Evolutionary conservation across 306 rosid genomes (phyloP).

Genomic region (Boehmeria nivea): DNA sequence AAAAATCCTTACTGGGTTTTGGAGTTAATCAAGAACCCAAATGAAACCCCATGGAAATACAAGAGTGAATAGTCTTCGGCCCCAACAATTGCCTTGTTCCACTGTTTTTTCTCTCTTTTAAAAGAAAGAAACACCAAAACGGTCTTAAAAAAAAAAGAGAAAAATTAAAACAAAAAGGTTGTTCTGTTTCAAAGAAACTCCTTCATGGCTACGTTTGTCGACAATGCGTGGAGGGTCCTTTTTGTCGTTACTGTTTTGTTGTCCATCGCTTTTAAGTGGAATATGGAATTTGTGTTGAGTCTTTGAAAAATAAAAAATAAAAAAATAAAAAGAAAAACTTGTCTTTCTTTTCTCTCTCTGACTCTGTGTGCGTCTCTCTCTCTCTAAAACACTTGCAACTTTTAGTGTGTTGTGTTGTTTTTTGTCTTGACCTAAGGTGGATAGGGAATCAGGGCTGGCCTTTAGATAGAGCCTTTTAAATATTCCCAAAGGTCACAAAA

Average conservation of each 20-base stretch:
- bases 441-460: constrained; percentile 55
- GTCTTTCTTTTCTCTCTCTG: constrained; percentile 20
- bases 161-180: constrained; percentile 26
- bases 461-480: constrained; percentile 16
- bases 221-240: constrained; percentile 56
- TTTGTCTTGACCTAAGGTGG: constrained; percentile 50
- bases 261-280: constrained; percentile 53
- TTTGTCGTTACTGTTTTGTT: constrained; percentile 64
- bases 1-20: constrained; percentile 44
- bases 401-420: constrained; percentile 12
- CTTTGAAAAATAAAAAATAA: background rate
- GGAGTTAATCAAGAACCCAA: constrained; percentile 35
- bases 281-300: constrained; percentile 39
- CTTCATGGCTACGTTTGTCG: constrained; percentile 56
- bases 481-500: constrained; percentile 43
- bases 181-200: constrained; percentile 21
- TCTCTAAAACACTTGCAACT: constrained; percentile 15
- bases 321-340: background rate
- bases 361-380: too few relatives aligned
- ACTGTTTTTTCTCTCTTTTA: constrained; percentile 8
- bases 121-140: too few relatives aligned
- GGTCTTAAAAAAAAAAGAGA: constrained; percentile 6
- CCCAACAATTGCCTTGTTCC: too few relatives aligned
- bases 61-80: constrained; percentile 36
- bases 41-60: constrained; percentile 31